Conservation (phyloP, 495 filamentous ascomycete genomes). For the Lindgomyces ingoldianus region DNA sequence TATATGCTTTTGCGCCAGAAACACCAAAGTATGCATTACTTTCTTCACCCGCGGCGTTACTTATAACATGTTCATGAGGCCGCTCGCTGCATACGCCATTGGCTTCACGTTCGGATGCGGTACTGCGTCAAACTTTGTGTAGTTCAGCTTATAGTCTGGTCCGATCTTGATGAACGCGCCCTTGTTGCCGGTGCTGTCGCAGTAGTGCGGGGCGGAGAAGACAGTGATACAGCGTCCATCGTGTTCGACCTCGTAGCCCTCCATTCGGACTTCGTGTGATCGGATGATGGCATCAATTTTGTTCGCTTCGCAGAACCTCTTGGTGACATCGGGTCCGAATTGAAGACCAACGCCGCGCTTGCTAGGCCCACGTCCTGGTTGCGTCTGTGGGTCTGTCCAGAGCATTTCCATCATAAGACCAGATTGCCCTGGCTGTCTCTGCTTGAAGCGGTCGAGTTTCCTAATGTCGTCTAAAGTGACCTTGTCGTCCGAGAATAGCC, state of each 20-base stretch:
- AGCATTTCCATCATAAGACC: slow-evolving; percentile 99
- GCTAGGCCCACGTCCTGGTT: slow-evolving; percentile 85
- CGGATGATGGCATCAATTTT: slow-evolving; percentile 92
- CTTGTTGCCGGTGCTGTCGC: slow-evolving; percentile 96
- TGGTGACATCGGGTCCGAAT: slow-evolving; percentile 96
- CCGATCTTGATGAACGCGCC: slow-evolving; percentile 98
- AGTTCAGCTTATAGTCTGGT: slow-evolving; percentile 85
- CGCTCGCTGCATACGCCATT: slow-evolving; percentile 60
- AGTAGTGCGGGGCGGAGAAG: slow-evolving; percentile 97
- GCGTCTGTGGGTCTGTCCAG: slow-evolving; percentile 92
- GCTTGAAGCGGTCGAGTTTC: slow-evolving; percentile 85
- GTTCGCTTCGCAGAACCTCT: slow-evolving; percentile 95
- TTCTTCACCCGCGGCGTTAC: neutral
- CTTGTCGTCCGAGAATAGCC: slow-evolving; percentile 97
- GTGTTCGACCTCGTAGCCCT: slow-evolving; percentile 96
- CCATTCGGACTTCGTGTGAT: slow-evolving; percentile 97
- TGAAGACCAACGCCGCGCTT: slow-evolving; percentile 96
- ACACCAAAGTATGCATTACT: slow-evolving; percentile 32
- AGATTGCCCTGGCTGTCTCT: slow-evolving; percentile 91
- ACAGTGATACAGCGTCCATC: slow-evolving; percentile 97
- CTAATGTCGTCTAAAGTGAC: slow-evolving; percentile 88
- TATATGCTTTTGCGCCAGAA: slow-evolving; percentile 23
- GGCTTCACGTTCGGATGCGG: slow-evolving; percentile 92
- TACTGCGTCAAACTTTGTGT: slow-evolving; percentile 91
- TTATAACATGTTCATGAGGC: slow-evolving; percentile 31